Evolutionary conservation across 1,284 basidiomycete species (phyloP), one percentile per base, ranked within the genome.

Genomic region (Irpex sp.): DNA sequence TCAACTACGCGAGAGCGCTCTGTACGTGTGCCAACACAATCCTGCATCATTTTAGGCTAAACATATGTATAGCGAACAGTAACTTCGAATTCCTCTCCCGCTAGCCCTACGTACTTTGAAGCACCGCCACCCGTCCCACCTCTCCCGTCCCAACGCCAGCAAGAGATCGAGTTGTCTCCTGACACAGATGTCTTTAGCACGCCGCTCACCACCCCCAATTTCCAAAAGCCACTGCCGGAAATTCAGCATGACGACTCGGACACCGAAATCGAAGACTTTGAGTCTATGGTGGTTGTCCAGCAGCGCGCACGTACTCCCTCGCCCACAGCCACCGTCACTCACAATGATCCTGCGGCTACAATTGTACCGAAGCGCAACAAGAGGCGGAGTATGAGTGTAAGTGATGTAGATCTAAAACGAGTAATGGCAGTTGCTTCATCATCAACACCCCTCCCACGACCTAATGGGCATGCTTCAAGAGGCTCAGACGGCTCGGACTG

Each of bases 381-480:
- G 68, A 83, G 89, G 68, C 78, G 91, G 66, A 92, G 90, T 71
- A 86, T 89, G 84, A 91, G 89, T 68, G 84, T 90, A 50, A 82
- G 87, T 59, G 87, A 90, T 69, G 79, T 81, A 7, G 90, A 91
- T 61, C 69, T 84, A 54, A 82, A 84, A 71, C 82, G 81, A 65
- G 71, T 77, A 3, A 76, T 79, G 65, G 70, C 75, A 6, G 68
- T 69, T 35, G 64, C 68, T 31, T 69, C 78, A 31, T 72, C 79
- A 5, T 67, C 75, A 15, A 73, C 71, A 31, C 76, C 79, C 33
- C 74, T 76, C 3, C 74, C 78, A 57, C 72, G 71, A 4, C n/a
- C 73, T 74, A 26, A 37, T 51, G 7, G 69, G 68, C 31, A 64
- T 21, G 37, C 69, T 17, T 67, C 70, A 19, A 60, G 62, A 65